Conservation (phyloP, 1,284 basidiomycete genomes). For the Ustilago trichophora region DNA sequence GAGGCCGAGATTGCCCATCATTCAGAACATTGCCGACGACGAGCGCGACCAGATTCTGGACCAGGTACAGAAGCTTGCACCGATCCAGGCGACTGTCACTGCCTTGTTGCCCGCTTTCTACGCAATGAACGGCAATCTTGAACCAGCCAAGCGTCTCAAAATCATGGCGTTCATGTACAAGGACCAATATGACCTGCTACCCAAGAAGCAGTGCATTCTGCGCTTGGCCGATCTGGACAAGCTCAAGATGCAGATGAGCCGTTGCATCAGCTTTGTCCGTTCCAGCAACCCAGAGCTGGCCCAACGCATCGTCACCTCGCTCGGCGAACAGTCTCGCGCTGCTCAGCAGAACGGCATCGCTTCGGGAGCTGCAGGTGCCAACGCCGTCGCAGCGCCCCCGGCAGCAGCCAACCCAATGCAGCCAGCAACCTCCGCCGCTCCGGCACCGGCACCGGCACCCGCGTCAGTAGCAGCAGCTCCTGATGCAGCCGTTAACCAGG, state of each 20-base stretch:
- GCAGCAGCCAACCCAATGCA: constrained; percentile 8
- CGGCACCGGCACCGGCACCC: constrained; percentile 3
- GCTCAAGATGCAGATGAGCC: constrained; percentile 64
- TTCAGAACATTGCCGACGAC: constrained; percentile 55
- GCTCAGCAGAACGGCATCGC: constrained; percentile 29
- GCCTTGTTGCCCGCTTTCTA: constrained; percentile 62
- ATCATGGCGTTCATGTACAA: constrained; percentile 65
- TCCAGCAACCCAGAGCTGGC: constrained; percentile 59
- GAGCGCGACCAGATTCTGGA: constrained; percentile 56
- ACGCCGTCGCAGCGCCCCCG: not conserved
- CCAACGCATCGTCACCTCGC: constrained; percentile 45
- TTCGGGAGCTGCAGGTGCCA: constrained; percentile 4
- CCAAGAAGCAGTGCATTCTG: constrained; percentile 58
- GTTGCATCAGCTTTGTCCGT: constrained; percentile 64
- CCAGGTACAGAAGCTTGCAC: constrained; percentile 56
- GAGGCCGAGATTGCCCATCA: constrained; percentile 54
- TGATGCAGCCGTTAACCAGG: constrained; percentile 9
- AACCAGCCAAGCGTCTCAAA: constrained; percentile 62
- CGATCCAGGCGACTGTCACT: constrained; percentile 56
- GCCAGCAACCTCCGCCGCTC: constrained; percentile 1
- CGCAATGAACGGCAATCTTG: constrained; percentile 61
- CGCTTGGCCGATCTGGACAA: constrained; percentile 59
- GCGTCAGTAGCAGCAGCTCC: constrained; percentile 14
- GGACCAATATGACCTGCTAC: constrained; percentile 59
- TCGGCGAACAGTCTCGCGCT: constrained; percentile 35